Conservation (phyloP, 371 early-diverging fungal genomes). For the Mucor circinelloides region DNA sequence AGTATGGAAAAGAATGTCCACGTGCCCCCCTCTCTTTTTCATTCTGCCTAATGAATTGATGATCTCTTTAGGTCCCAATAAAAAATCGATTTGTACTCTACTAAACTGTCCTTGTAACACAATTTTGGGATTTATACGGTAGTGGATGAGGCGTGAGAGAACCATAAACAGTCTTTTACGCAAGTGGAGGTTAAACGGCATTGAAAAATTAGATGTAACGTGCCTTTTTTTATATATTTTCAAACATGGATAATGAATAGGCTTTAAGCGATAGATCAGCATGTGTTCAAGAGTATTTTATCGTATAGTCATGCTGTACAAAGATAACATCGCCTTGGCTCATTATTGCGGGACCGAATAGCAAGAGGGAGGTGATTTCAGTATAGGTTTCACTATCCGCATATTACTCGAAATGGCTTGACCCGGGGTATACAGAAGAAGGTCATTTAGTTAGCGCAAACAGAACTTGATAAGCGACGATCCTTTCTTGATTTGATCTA, state of each 20-base stretch:
- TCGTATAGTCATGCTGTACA: background rate
- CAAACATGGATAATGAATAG: background rate
- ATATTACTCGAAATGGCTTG: background rate
- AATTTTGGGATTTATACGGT: background rate
- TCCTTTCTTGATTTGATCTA: conserved; percentile 1
- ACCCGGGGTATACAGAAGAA: conserved; percentile 1
- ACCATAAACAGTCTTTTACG: background rate
- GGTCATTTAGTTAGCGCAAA: background rate
- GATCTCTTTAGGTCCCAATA: background rate
- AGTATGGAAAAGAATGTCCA: background rate
- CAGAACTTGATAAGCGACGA: background rate
- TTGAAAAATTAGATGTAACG: background rate
- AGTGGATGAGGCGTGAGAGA: conserved; percentile 2
- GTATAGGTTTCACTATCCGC: background rate
- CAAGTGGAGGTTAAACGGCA: background rate
- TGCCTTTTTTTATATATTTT: background rate
- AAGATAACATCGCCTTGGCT: background rate
- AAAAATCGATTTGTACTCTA: background rate
- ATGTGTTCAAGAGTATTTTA: background rate
- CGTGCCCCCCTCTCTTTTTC: background rate
- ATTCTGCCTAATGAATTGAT: background rate
- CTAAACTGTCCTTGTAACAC: background rate
- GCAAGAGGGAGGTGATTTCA: background rate
- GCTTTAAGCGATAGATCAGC: background rate
- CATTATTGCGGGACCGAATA: background rate